Percentiles rank a stretch among this genome's conserved stretches.
Conservation (phyloP, 805 yeast species). For the Candida insectorum region DNA sequence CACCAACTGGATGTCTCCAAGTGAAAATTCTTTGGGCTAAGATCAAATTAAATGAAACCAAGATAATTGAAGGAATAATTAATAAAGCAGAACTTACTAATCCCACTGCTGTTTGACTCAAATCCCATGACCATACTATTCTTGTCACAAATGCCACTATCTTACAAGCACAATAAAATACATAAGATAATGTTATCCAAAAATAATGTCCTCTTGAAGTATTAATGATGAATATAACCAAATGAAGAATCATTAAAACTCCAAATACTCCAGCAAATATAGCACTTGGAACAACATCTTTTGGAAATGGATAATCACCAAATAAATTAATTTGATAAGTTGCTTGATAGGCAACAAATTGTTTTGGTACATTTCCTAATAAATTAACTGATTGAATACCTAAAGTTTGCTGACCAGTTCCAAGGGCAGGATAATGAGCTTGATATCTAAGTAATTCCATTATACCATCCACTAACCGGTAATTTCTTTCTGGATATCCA, state of each 20-base stretch:
- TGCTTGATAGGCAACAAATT: constrained; percentile 34
- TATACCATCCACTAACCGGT: constrained; percentile 28
- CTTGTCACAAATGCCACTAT: constrained; percentile 59
- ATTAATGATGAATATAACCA: constrained; percentile 46
- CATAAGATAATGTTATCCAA: constrained; percentile 50
- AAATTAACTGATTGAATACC: constrained; percentile 28
- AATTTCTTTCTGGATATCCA: constrained; percentile 9
- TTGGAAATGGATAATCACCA: constrained; percentile 56
- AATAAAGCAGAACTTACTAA: constrained; percentile 55
- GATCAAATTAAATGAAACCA: constrained; percentile 58
- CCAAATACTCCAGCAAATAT: constrained; percentile 54
- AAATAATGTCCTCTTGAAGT: constrained; percentile 57
- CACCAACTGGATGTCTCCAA: constrained; percentile 74
- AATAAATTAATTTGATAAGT: constrained; percentile 48
- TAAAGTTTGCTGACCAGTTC: constrained; percentile 25
- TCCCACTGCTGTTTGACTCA: constrained; percentile 46
- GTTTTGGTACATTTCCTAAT: constrained; percentile 41
- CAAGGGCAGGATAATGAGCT: constrained; percentile 28
- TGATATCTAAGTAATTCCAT: constrained; percentile 25
- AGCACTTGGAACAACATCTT: constrained; percentile 59
- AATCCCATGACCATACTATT: constrained; percentile 55
- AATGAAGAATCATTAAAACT: constrained; percentile 46
- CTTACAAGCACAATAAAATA: constrained; percentile 50
- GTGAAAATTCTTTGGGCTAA: constrained; percentile 68
- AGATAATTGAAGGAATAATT: constrained; percentile 54